Evolutionary conservation across 768 basidiomycete species (phyloP), one percentile per base, ranked within the genome.

Genomic region (Amanita muscaria): DNA sequence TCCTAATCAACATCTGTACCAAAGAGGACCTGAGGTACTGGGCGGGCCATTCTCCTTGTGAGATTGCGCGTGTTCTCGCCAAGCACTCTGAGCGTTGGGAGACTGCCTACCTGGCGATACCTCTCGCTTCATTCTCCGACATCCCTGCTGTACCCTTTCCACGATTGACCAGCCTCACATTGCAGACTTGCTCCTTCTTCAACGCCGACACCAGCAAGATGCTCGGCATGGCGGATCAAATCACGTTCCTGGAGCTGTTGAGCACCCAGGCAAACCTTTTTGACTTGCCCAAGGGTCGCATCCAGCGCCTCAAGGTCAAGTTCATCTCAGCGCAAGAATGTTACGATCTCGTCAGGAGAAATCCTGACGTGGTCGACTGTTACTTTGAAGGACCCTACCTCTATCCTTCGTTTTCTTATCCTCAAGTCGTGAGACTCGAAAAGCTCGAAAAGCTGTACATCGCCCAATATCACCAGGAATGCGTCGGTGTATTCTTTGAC

Each of bases 91-190:
- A 29, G 3, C 44, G 44, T 14, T 45, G 44, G 44, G 35, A 38
- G 9, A 45, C 37, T n/a, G 44, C 35, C 3, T 45, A 45, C 19
- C n/a, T 45, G 44, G 44, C 44, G 14, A 45, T 45, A 45, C 44
- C 44, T 18, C 29, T 45, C 19, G 37, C 35, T 8, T 27, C 44
- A 7, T 45, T 45, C 37, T 35, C 36, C 1, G 44, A 12, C 11
- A 45, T 45, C 24, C 44, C 44, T 2, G 7, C 44, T 15, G 16
- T 37, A 10, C 44, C 44, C 12, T 45, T 45, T 31, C 36, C 44
- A 11, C 44, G 15, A 12, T 14, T 45, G n/a, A 24, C n/a, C 21
- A 16, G 18, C 15, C 44, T 45, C 37, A 45, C 44, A 21, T 45
- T 45, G 18, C 44, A 36, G 18, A 45, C 44, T 4, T 18, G 25